A percentile compares a stretch with the other conserved stretches of the same genome.
Evolutionary conservation across 2,329 filamentous ascomycete genomes (phyloP).

Genomic region (Metarhizium sp.): DNA sequence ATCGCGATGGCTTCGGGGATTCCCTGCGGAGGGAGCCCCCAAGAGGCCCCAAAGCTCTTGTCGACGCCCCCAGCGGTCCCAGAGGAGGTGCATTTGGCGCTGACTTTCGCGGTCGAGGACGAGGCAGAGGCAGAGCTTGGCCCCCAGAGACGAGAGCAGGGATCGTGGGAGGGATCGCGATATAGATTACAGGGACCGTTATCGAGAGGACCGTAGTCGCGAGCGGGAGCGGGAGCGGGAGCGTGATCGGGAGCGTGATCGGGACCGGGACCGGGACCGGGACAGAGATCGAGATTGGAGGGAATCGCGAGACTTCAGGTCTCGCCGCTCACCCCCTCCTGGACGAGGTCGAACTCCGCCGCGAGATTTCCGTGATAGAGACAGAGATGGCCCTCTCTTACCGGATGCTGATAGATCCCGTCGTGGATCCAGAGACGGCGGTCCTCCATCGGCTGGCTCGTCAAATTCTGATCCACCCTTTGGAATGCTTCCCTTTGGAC

Average conservation of each 20-base stretch:
- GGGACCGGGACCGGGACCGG: constrained; percentile 40
- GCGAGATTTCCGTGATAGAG: constrained; percentile 53
- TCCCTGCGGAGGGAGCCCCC: constrained; percentile 59
- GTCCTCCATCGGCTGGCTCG: constrained; percentile 62
- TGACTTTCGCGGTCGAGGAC: constrained; percentile 47
- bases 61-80: constrained; percentile 59
- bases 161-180: constrained; percentile 52
- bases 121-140: constrained; percentile 50
- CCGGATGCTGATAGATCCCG: constrained; percentile 60
- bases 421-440: constrained; percentile 59
- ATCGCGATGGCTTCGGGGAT: constrained; percentile 49
- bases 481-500: constrained; percentile 38
- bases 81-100: constrained; percentile 57
- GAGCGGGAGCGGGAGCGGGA: constrained; percentile 54
- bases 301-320: constrained; percentile 27
- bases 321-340: constrained; percentile 46
- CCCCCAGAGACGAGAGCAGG: constrained; percentile 49
- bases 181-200: constrained; percentile 47
- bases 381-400: constrained; percentile 48
- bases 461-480: constrained; percentile 60
- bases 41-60: constrained; percentile 69
- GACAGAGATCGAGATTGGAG: constrained; percentile 42
- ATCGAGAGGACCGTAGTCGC: constrained; percentile 50
- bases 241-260: constrained; percentile 39
- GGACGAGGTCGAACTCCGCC: constrained; percentile 56